Evolutionary conservation across 1,284 basidiomycete genomes (phyloP).

Genomic region (Ceratobasidium sp.): DNA sequence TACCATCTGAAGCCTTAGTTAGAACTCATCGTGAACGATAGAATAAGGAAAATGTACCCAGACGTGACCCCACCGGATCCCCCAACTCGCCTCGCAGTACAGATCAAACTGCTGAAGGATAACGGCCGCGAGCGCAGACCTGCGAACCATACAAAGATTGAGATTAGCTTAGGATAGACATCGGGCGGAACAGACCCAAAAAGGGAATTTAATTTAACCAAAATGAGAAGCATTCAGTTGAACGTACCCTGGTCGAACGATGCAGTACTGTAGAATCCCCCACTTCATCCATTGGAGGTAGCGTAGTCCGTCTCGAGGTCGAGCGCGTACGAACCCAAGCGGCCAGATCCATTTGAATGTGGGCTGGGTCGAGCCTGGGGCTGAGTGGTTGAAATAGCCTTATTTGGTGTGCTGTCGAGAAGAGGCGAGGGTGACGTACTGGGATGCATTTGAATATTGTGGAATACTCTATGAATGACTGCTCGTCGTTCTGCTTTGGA

Average conservation of each 20-base stretch:
- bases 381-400: background rate
- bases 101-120: constrained; percentile 68
- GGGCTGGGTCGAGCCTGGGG: constrained; percentile 17
- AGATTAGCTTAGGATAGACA: background rate
- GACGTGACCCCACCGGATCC: constrained; percentile 71
- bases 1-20: constrained; percentile 60
- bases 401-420: background rate
- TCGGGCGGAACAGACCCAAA: too few relatives aligned
- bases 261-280: constrained; percentile 81
- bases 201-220: background rate
- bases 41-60: constrained; percentile 66
- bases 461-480: constrained; percentile 51
- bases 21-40: background rate
- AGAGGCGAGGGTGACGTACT: constrained; percentile 1
- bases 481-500: constrained; percentile 58
- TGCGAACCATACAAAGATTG: background rate
- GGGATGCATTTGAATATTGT: background rate
- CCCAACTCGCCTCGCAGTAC: constrained; percentile 77
- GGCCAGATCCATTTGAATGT: constrained; percentile 70
- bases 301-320: constrained; percentile 66
- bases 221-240: too few relatives aligned
- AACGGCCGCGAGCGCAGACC: constrained; percentile 52
- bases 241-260: constrained; percentile 68
- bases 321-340: constrained; percentile 60
- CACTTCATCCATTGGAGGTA: constrained; percentile 83